Base-by-base conservation (phyloP, 768 basidiomycete species). In the Serendipita vermifera region DNA sequence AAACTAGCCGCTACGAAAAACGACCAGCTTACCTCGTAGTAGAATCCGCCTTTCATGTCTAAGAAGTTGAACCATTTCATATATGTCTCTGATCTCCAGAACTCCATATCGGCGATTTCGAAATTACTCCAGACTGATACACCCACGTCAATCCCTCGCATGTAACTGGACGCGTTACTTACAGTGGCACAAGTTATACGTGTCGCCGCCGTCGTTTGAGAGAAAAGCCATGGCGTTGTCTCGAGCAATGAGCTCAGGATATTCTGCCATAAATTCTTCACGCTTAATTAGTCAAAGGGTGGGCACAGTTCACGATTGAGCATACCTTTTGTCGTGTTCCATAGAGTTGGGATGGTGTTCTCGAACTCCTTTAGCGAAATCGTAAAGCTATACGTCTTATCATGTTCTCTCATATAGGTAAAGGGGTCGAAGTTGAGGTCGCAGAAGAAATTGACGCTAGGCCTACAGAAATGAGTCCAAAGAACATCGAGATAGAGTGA, bases 121-220 rank as follows among this genome's bases (percentile, higher is more conserved):
- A 94, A 94, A 68, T 92, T 96, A 62, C 82, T 87, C 89, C 89
- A 92, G 72, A 88, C 87, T 88, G 55, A 2, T n/a, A 5, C 33
- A 14, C n/a, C 13, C 51, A 9, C 39, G 43, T 13, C n/a, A 22
- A 31, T 15, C 20, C n/a, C 29, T 35, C 14, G 29, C 5, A 35
- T 29, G 51, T 15, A 33, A 32, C 29, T 0, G 14, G 14, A 26
- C 57, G 22, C 24, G 6, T 26, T n/a, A 55, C 70, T 61, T 54
- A 83, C 82, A 86, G 64, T 85, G 83, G 63, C 85, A 89, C 56
- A 78, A 73, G 65, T 85, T 88, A 66, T 88, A 88, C 0, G 77
- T 78, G 56, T 76, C 67, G 7, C 86, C 87, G 2, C 77, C 77
- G 61, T 92, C 75, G 43, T 87, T 77, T 15, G 82, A 83, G 53